phyloP scores from a whole-genome alignment of 2,329 filamentous ascomycete species.

The Canariomyces notabilis region DNA sequence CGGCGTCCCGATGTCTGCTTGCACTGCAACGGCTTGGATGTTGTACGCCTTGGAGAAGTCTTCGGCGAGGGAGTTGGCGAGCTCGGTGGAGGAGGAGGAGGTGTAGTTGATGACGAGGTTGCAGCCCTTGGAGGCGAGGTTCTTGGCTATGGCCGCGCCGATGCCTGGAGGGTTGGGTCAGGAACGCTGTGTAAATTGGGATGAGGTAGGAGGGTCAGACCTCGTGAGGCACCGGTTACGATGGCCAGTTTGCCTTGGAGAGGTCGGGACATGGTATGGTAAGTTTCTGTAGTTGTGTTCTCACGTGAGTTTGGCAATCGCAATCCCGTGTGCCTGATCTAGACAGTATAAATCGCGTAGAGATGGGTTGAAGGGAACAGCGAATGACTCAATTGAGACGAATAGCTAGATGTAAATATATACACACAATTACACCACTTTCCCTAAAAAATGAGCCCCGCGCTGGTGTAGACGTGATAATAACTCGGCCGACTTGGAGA shows the following conservation, averaged over 20 bases:
- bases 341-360: not conserved
- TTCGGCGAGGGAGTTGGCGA: slow-evolving; percentile 57
- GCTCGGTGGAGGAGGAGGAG: slow-evolving; percentile 33
- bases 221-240: slow-evolving; percentile 73
- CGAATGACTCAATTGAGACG: not conserved
- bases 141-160: slow-evolving; percentile 58
- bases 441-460: not conserved
- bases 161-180: slow-evolving; percentile 54
- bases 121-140: slow-evolving; percentile 67
- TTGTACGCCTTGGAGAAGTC: slow-evolving; percentile 52
- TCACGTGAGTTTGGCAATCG: not conserved
- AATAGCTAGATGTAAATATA: not conserved
- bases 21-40: slow-evolving; percentile 57
- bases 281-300: not conserved
- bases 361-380: no score
- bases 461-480: not conserved
- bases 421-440: not conserved
- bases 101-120: slow-evolving; percentile 69
- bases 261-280: slow-evolving; percentile 33
- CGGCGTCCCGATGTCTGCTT: slow-evolving; percentile 65
- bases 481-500: slow-evolving; percentile 13
- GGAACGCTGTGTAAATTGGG: slow-evolving; percentile 2
- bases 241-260: slow-evolving; percentile 75
- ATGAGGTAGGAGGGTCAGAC: slow-evolving; percentile 42
- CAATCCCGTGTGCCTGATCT: not conserved